Evolutionary conservation across 176 grass and related monocot species (phyloP), one percentile per base, ranked within the genome.

Genomic region (Stipa capillata): DNA sequence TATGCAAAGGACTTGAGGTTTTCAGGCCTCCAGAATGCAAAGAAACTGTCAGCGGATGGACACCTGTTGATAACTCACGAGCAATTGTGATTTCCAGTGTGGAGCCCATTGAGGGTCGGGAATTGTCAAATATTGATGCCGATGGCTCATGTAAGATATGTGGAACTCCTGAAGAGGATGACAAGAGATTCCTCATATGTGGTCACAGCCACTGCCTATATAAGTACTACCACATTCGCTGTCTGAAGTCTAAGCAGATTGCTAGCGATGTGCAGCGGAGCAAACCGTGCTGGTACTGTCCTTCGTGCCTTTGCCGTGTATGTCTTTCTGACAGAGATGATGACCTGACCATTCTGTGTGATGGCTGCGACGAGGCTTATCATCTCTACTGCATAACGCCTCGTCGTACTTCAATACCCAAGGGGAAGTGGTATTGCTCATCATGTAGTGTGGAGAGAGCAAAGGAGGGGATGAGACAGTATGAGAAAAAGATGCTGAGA

Each of bases 381-480:
- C 95, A 94, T 79, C 85, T 88, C 36, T 97, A 97, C 75, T 94
- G 95, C 76, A 92, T 94, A 85, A 86, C 70, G 25, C 95, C 90
- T n/a, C 80, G 82, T 60, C 83, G 80, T 69, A 68, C 81, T 50
- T 87, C 69, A 1, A 29, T 97, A 54, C 95, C 95, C 16, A 86
- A 74, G 84, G 89, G 95, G 48, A 72, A 87, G 42, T 97, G 95
- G 95, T 89, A 88, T 76, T 97, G 95, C 78, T 61, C 88, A 42
- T 59, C 83, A 18, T 97, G 95, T 60, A 82, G 68, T 8, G 33
- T 79, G 23, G 62, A 83, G 55, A 92, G 87, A 79, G 86, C 75
- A 60, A 88, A 85, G 69, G 86, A 75, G 36, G 87, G 85, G 75
- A 90, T 90, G 85, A 73, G 49, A 44, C 78, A 47, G 61, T 89